A percentile compares a stretch with the other conserved stretches of the same genome.
phyloP scores from a whole-genome alignment of 805 yeast genomes.

The Jamesozyma hellenica region DNA sequence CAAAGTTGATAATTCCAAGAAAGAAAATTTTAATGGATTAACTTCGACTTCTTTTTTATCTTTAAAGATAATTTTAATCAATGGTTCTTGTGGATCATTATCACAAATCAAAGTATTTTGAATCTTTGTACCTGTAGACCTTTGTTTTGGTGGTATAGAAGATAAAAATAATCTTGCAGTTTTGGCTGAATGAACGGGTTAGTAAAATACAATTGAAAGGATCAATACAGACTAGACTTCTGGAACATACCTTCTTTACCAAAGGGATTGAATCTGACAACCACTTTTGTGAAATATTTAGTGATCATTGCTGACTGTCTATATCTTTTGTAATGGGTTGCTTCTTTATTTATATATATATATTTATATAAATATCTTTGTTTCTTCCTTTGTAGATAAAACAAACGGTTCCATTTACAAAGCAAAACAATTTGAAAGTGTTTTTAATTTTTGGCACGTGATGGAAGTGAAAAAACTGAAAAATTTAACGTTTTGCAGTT shows the following conservation, averaged over 20 bases:
- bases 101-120: slow-evolving; percentile 51
- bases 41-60: slow-evolving; percentile 64
- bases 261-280: slow-evolving; percentile 71
- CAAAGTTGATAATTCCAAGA: slow-evolving; percentile 52
- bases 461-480: too few relatives aligned
- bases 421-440: too few relatives aligned
- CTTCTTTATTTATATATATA: background rate
- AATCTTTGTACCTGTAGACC: slow-evolving; percentile 45
- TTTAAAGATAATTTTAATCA: slow-evolving; percentile 66
- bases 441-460: too few relatives aligned
- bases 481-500: too few relatives aligned
- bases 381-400: too few relatives aligned
- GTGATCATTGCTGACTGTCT: too few relatives aligned
- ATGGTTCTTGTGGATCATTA: slow-evolving; percentile 43
- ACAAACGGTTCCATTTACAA: too few relatives aligned
- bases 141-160: slow-evolving; percentile 67
- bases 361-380: too few relatives aligned
- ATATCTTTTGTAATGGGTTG: too few relatives aligned
- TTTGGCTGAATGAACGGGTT: slow-evolving; percentile 38
- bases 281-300: slow-evolving; percentile 71
- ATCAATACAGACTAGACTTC: background rate
- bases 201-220: background rate
- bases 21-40: slow-evolving; percentile 49
- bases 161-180: slow-evolving; percentile 72
- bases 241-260: slow-evolving; percentile 47